Conservation (phyloP, 2,329 filamentous ascomycete genomes). For the Cryphonectria nitschkei region DNA sequence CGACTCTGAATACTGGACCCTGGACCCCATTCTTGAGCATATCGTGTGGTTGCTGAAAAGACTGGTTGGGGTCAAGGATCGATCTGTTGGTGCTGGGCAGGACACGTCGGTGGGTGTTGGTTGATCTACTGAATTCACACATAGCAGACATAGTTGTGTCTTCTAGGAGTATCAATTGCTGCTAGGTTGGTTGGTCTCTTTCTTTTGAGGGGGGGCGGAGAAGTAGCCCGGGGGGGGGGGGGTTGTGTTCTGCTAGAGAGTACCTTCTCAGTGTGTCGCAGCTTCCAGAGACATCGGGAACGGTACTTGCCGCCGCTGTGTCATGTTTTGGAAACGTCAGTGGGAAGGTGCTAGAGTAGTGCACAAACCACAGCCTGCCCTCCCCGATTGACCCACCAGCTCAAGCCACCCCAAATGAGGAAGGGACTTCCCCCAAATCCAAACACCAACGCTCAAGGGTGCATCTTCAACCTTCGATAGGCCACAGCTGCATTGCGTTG, state of each 20-base stretch:
- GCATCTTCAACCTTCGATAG: not conserved
- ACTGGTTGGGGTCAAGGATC: not conserved
- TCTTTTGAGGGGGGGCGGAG: not conserved
- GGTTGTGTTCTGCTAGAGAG: not conserved
- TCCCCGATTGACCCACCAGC: not conserved
- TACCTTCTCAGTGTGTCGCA: not conserved
- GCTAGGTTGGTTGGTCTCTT: not conserved
- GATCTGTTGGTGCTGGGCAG: not conserved
- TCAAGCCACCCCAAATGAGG: not conserved
- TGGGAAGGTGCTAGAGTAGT: not conserved
- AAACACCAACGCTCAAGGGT: not conserved
- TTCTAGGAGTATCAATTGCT: not conserved
- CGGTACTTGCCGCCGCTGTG: not conserved
- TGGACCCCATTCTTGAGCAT: not conserved
- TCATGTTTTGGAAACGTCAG: constrained; percentile 2
- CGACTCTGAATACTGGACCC: not conserved
- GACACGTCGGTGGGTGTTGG: not conserved
- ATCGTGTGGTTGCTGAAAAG: not conserved
- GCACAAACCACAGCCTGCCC: constrained; percentile 1
- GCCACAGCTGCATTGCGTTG: not conserved
- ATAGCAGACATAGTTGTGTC: not conserved
- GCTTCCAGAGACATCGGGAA: not conserved
- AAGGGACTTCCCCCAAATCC: not conserved
- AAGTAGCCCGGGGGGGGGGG: not conserved
- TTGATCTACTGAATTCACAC: not conserved